Conservation (phyloP, 495 filamentous ascomycete species). For the Podospora comata region DNA sequence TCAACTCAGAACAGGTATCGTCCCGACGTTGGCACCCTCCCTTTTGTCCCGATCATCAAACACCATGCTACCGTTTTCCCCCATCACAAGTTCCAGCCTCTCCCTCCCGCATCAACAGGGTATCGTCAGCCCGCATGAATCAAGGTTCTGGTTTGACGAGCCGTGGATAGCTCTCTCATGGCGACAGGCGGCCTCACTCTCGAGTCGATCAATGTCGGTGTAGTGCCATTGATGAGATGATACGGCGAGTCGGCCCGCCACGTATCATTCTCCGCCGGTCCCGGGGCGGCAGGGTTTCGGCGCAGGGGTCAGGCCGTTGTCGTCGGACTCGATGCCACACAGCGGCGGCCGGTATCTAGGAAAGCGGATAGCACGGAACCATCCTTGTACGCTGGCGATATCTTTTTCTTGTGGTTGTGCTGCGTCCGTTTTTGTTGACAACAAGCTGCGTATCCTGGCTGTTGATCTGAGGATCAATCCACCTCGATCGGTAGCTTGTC, state of each 20-base stretch:
- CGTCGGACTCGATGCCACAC: not conserved
- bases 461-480: not conserved
- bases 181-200: not conserved
- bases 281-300: slow-evolving; percentile 6
- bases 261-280: not conserved
- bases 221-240: not conserved
- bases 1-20: not conserved
- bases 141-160: not conserved
- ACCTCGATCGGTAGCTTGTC: not conserved
- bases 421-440: not conserved
- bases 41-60: not conserved
- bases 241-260: slow-evolving; percentile 1
- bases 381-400: not conserved
- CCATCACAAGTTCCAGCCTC: not conserved
- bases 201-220: not conserved
- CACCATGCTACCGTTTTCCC: not conserved
- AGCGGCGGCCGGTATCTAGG: not conserved
- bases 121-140: not conserved
- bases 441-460: not conserved
- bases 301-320: not conserved
- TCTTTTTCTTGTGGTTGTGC: not conserved
- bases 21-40: slow-evolving; percentile 1
- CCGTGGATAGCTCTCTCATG: not conserved
- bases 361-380: not conserved
- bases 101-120: not conserved